Evolutionary conservation across 805 yeast species (phyloP), one percentile per base, ranked within the genome.

Genomic region (Hanseniaspora taiwanica): DNA sequence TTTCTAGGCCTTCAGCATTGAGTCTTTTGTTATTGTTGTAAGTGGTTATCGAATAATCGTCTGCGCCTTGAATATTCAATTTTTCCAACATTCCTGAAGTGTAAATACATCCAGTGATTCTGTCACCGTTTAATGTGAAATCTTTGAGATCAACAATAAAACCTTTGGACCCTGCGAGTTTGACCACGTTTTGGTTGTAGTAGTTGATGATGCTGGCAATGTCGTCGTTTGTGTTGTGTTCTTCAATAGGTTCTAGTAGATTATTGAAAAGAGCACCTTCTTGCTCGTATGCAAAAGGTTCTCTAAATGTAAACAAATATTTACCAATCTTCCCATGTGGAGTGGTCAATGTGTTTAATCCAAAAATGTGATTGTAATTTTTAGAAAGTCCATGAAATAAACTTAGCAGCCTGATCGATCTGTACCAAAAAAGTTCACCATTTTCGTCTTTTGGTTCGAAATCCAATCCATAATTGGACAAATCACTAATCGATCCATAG

Each of bases 401-500:
- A 38, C 53, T 54, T 6, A 59, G 44, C 6, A 53, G 37, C 31
- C 63, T 50, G 32, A 56, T 48, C 9, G 57, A 48, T 37, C 64
- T 51, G 39, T 50, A 53, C 62, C 62, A 59, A 39, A 58, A 58
- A 19, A 52, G 52, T 16, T 40, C 49, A 33, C 63, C 62, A 19
- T 42, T 50, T 47, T 59, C 63, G 33, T 59, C 64, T 3, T 46
- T 55, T 31, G 60, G 51, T 37, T 65, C 66, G 49, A 67, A 68
- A 36, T 65, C 61, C 21, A 66, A 61, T 8, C 86, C 89, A 48
- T 82, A 74, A 6, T 71, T 65, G 6, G 89, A 86, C 36, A 71
- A 57, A 56, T 81, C 87, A 20, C 16, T 18, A 18, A 33, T 14
- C 8, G 36, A 33, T 4, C 23, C 23, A 14, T 33, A 19, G 27